Percentiles rank a stretch among this genome's conserved stretches.
These are phyloP conservation scores for Penicillium griseofulvum DNA, from an alignment of 2,329 filamentous ascomycete genomes.

Conservation along the genomic window DNA sequence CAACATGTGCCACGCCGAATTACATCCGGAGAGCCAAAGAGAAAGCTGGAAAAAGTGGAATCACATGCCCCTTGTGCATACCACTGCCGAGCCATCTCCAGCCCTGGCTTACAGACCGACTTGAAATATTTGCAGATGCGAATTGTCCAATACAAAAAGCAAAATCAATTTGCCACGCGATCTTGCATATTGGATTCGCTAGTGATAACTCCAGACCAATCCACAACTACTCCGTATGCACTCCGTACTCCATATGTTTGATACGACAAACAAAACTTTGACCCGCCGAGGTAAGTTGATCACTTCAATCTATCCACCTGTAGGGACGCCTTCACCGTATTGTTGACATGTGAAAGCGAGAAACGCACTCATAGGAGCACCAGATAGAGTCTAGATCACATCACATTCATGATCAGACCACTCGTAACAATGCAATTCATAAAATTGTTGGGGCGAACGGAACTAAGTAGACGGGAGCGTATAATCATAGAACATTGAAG, in stretches of 20 bases:
- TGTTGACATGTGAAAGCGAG: slow-evolving; percentile 15
- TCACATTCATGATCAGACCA: not conserved
- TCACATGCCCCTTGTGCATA: slow-evolving; percentile 6
- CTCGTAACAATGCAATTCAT: not conserved
- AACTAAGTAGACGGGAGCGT: not conserved
- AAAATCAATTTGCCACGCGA: slow-evolving; percentile 12
- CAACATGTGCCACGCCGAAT: not conserved
- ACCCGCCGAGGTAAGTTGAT: slow-evolving; percentile 23
- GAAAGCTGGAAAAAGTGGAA: not conserved
- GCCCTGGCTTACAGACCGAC: not conserved
- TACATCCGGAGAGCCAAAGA: not conserved
- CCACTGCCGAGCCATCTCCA: not conserved
- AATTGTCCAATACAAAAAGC: not conserved
- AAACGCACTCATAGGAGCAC: too few species aligned
- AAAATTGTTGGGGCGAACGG: slow-evolving; percentile 3
- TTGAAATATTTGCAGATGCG: not conserved
- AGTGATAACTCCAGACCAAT: not conserved
- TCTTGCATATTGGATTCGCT: not conserved
- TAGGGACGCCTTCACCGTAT: not conserved
- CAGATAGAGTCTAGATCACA: not conserved
- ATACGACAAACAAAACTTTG: not conserved
- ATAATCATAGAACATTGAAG: not conserved
- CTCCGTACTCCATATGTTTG: not conserved
- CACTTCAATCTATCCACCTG: slow-evolving; percentile 8
- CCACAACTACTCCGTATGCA: not conserved